These are phyloP conservation scores for Lactifluus subvellereus DNA, from an alignment of 768 basidiomycete genomes.

Conservation along the genomic window DNA sequence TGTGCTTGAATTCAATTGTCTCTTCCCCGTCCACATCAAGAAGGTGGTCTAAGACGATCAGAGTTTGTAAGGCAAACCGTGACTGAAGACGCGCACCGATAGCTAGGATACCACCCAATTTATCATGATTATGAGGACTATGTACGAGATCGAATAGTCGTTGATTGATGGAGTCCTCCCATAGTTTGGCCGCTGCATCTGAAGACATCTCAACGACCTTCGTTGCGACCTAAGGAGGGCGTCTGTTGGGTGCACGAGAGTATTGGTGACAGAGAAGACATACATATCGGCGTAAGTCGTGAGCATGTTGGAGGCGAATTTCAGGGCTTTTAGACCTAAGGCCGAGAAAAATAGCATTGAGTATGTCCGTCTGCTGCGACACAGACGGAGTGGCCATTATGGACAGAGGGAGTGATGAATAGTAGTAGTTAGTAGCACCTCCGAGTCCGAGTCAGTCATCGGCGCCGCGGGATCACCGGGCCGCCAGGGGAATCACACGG, in stretches of 20 bases:
- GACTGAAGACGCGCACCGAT: slow-evolving; percentile 53
- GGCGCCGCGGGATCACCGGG: neutral
- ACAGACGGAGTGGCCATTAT: slow-evolving; percentile 59
- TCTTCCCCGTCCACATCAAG: slow-evolving; percentile 75
- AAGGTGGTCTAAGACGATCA: slow-evolving; percentile 53
- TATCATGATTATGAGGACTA: slow-evolving; percentile 70
- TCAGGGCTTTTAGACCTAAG: slow-evolving; percentile 63
- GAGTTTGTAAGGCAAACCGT: neutral
- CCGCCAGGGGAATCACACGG: slow-evolving; percentile 4
- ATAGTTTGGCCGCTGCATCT: slow-evolving; percentile 73
- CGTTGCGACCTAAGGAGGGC: slow-evolving; percentile 53
- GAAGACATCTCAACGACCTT: slow-evolving; percentile 76
- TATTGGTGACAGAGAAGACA: slow-evolving; percentile 26
- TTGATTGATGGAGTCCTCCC: slow-evolving; percentile 80
- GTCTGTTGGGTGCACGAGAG: slow-evolving; percentile 8
- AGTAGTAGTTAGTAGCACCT: neutral
- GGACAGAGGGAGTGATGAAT: neutral
- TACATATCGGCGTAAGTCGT: slow-evolving; percentile 71
- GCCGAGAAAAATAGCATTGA: slow-evolving; percentile 61
- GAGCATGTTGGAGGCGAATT: slow-evolving; percentile 58
- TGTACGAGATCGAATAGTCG: slow-evolving; percentile 79
- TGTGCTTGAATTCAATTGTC: slow-evolving; percentile 71
- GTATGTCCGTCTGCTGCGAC: slow-evolving; percentile 53
- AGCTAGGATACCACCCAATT: slow-evolving; percentile 80
- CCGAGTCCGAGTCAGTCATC: no score